Conservation (phyloP, 2,329 filamentous ascomycete species). For the Thielaviopsis musarum region DNA sequence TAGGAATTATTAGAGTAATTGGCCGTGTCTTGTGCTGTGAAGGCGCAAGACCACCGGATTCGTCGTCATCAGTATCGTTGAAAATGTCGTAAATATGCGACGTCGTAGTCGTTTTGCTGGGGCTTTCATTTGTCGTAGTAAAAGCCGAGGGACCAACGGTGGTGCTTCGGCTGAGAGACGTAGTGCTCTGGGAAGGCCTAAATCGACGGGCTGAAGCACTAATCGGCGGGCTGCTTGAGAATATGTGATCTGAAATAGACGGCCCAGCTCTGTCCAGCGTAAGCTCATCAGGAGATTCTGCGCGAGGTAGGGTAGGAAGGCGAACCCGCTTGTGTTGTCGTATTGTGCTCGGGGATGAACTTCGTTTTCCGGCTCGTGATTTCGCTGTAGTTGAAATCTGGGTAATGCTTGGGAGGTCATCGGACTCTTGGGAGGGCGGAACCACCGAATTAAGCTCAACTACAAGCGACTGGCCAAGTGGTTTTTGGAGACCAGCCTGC, state of each 20-base stretch:
- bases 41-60: neutral
- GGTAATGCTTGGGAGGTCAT: conserved; percentile 8
- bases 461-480: neutral
- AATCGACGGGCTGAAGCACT: conserved; percentile 1
- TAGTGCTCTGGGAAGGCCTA: neutral
- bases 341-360: conserved; percentile 3
- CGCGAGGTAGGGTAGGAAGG: neutral
- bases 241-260: neutral
- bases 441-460: neutral
- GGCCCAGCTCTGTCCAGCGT: neutral
- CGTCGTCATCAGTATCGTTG: conserved; percentile 13
- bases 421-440: conserved; percentile 7
- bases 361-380: conserved; percentile 3
- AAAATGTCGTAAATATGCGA: conserved; percentile 9
- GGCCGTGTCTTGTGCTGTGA: neutral
- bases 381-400: neutral
- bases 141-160: neutral
- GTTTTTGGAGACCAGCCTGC: neutral
- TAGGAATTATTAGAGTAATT: conserved; percentile 1
- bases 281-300: conserved; percentile 4
- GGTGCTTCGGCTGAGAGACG: neutral
- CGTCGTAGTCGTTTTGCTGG: neutral
- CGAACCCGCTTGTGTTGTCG: conserved; percentile 4
- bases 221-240: conserved; percentile 10
- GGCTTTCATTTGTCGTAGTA: neutral